Conservation (phyloP, 192 early-diverging fungal genomes). For the Podila clonocystis region DNA sequence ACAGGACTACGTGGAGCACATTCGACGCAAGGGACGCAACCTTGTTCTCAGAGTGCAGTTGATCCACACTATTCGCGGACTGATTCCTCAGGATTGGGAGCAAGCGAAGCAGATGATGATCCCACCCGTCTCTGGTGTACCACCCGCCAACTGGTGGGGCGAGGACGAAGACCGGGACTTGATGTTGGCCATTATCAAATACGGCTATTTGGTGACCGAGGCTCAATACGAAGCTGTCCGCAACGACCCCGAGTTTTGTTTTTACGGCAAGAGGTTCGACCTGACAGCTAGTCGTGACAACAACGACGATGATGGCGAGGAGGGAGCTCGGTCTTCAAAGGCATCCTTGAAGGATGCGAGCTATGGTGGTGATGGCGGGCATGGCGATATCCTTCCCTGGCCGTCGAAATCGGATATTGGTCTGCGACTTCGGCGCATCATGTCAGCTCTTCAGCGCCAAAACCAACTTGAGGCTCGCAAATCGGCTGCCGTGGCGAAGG, state of each 20-base stretch:
- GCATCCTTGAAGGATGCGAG: slow-evolving; percentile 24
- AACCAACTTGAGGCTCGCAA: slow-evolving; percentile 58
- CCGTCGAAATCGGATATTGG: slow-evolving; percentile 71
- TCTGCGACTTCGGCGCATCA: slow-evolving; percentile 65
- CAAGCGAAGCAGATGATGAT: slow-evolving; percentile 68
- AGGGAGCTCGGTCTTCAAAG: slow-evolving; percentile 20
- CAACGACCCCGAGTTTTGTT: slow-evolving; percentile 62
- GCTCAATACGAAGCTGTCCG: slow-evolving; percentile 55
- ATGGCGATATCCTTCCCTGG: slow-evolving; percentile 58
- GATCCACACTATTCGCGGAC: slow-evolving; percentile 77
- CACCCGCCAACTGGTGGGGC: slow-evolving; percentile 79
- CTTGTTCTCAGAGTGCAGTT: slow-evolving; percentile 77
- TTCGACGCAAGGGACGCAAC: slow-evolving; percentile 73
- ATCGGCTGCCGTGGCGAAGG: slow-evolving; percentile 51
- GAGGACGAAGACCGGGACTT: slow-evolving; percentile 85
- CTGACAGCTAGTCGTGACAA: slow-evolving; percentile 34
- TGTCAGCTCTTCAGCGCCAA: slow-evolving; percentile 64
- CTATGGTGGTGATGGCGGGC: slow-evolving; percentile 12
- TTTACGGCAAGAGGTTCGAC: slow-evolving; percentile 62
- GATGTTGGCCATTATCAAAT: slow-evolving; percentile 79
- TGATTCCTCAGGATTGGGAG: slow-evolving; percentile 72
- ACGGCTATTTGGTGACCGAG: slow-evolving; percentile 71
- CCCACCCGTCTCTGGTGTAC: slow-evolving; percentile 69
- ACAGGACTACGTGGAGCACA: slow-evolving; percentile 78
- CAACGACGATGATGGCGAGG: slow-evolving; percentile 52